Conservation (phyloP, 257 asterid species). For the Voacanga thouarsii region DNA sequence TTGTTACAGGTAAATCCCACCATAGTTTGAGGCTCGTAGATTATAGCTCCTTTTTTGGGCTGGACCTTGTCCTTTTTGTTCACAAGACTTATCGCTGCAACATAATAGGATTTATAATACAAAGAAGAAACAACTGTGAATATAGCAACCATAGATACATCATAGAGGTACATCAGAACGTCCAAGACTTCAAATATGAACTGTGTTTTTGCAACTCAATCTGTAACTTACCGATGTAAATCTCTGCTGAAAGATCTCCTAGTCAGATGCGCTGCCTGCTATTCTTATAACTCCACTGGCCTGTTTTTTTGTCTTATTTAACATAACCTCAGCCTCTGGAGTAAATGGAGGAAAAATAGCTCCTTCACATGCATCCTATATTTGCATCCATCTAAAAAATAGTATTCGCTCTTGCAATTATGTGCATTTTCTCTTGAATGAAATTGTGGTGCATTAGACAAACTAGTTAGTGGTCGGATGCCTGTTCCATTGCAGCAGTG, state of each 20-base stretch:
- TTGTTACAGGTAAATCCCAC: slow-evolving; percentile 2
- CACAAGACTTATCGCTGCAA: neutral
- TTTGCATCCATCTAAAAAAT: too few species aligned
- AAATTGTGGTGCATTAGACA: too few species aligned
- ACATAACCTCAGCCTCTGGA: neutral
- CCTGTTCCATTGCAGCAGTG: too few species aligned
- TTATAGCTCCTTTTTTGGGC: neutral
- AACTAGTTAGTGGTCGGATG: too few species aligned
- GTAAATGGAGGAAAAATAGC: neutral
- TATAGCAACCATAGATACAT: neutral
- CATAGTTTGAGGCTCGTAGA: neutral
- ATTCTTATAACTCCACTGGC: neutral
- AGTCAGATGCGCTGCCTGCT: neutral
- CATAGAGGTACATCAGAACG: neutral
- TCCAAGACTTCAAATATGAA: neutral
- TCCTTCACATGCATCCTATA: neutral
- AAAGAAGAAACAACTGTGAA: neutral
- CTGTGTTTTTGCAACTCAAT: neutral
- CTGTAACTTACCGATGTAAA: neutral
- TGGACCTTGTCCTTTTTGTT: neutral
- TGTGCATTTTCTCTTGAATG: too few species aligned
- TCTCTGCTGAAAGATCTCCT: neutral
- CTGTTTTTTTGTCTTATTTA: too few species aligned
- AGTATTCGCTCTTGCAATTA: too few species aligned
- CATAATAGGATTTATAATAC: neutral